Base-by-base conservation (phyloP, 208 protist species). In the Strigomonas culicis region DNA sequence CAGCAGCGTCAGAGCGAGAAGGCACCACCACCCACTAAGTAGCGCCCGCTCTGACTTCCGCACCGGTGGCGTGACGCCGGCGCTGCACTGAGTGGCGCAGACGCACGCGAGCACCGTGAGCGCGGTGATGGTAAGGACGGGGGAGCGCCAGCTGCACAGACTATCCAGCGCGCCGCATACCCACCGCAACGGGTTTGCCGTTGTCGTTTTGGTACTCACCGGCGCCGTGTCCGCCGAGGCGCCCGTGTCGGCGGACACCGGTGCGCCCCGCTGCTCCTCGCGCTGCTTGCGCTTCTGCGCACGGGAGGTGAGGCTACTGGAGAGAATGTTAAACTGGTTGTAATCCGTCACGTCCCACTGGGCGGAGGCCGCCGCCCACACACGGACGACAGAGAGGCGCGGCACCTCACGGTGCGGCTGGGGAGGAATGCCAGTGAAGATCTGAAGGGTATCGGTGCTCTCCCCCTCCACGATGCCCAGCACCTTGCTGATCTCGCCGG, bases 391-490 rank as follows among this genome's bases (percentile, higher is more conserved):
- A 13, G 65, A 68, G 1, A 61, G 34, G 34, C 41, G 36, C 8
- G 70, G 57, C 15, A 80, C 59, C 50, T 52, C 59, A n/a, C 49
- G 55, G 1, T 43, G 28, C 17, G 61, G 68, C 17, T 25, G 39
- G 19, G 68, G 68, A 1, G 44, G 41, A 25, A 51, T 58, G 55
- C 60, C 68, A 7, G 58, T 62, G 15, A 73, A 51, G 27, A 73
- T 41, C 39, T 56, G 60, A 19, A 73, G 50, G 21, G 47, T 47
- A 19, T 73, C 68, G 32, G 51, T 60, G 44, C 56, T 49, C 27
- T 73, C 52, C 3, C 57, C 49, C 28, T 76, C 63, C n/a, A 76
- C 70, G 49, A 80, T 57, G 10, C 65, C 75, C n/a, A 80, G 49
- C 1, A 76, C 47, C 36, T 61, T 66, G 32, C 51, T 44, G 32